Conservation (phyloP, 176 grass and related monocot species). For the Eragrostis nindensis region DNA sequence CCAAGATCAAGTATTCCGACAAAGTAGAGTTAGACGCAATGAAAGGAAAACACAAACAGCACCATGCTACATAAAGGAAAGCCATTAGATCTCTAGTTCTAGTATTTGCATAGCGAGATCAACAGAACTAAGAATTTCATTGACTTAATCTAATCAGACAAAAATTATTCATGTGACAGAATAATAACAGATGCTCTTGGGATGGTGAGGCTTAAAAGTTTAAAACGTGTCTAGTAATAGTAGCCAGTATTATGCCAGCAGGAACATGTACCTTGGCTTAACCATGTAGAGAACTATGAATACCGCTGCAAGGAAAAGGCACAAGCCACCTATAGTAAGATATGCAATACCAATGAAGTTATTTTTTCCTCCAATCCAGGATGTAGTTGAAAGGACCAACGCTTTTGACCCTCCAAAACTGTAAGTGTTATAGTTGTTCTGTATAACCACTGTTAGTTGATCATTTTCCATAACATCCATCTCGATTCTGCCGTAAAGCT, state of each 20-base stretch:
- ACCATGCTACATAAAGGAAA: not conserved
- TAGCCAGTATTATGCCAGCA: not conserved
- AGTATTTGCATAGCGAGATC: conserved; percentile 17
- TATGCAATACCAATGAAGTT: conserved; percentile 87
- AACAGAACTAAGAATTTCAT: conserved; percentile 3
- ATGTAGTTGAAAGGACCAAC: conserved; percentile 79
- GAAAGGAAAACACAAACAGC: not conserved
- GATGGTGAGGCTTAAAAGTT: conserved; percentile 8
- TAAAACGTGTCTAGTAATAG: conserved; percentile 25
- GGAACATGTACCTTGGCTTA: conserved; percentile 75
- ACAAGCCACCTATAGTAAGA: conserved; percentile 66
- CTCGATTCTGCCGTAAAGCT: conserved; percentile 94
- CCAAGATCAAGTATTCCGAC: not conserved
- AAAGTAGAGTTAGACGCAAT: not conserved
- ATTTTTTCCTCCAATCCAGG: conserved; percentile 96
- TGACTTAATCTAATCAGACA: conserved; percentile 1
- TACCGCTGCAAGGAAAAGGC: conserved; percentile 65
- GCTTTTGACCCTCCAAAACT: conserved; percentile 87
- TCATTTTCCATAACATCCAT: conserved; percentile 69
- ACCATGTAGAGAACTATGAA: conserved; percentile 76
- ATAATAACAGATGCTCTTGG: not conserved
- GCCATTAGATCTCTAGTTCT: not conserved
- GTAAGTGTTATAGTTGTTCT: conserved; percentile 97
- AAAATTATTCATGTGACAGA: not conserved
- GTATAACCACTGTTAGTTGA: conserved; percentile 73